Evolutionary conservation across 495 filamentous ascomycete species (phyloP).

Genomic region (Arthonia radiata): DNA sequence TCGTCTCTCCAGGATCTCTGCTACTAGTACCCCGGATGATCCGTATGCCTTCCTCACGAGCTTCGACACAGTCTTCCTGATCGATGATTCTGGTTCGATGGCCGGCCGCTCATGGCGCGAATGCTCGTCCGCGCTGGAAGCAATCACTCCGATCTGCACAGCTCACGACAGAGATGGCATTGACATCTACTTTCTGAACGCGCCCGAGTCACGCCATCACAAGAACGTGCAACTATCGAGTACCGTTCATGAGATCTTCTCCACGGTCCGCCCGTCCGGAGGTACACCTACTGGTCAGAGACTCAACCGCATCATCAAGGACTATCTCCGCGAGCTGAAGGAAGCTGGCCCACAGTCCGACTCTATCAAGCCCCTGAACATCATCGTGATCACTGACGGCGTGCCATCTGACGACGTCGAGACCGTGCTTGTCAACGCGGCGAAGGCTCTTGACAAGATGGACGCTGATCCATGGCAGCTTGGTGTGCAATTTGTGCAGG

Average conservation of each 20-base stretch:
- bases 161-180: slow-evolving; percentile 70
- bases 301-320: slow-evolving; percentile 45
- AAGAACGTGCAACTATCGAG: slow-evolving; percentile 25
- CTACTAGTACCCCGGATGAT: slow-evolving; percentile 23
- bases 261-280: slow-evolving; percentile 31
- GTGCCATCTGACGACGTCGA: slow-evolving; percentile 64
- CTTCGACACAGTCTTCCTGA: slow-evolving; percentile 83
- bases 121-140: slow-evolving; percentile 40
- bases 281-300: slow-evolving; percentile 54
- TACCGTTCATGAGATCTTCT: slow-evolving; percentile 41
- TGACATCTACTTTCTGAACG: slow-evolving; percentile 84
- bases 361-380: slow-evolving; percentile 59
- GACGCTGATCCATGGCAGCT: slow-evolving; percentile 65
- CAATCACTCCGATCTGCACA: slow-evolving; percentile 70
- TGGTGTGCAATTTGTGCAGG: slow-evolving; percentile 93
- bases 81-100: slow-evolving; percentile 88
- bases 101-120: slow-evolving; percentile 52
- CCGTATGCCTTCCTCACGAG: slow-evolving; percentile 57
- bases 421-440: slow-evolving; percentile 37
- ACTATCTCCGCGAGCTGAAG: slow-evolving; percentile 31
- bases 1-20: slow-evolving; percentile 2
- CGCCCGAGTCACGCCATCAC: slow-evolving; percentile 21
- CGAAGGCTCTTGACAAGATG: slow-evolving; percentile 42
- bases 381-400: slow-evolving; percentile 88
- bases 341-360: slow-evolving; percentile 19